Percentiles rank a stretch among this genome's conserved stretches.
These are phyloP conservation scores for Physcomitrium patens DNA, from an alignment of 225 moss, liverwort and hornwort species.

Conservation along the genomic window DNA sequence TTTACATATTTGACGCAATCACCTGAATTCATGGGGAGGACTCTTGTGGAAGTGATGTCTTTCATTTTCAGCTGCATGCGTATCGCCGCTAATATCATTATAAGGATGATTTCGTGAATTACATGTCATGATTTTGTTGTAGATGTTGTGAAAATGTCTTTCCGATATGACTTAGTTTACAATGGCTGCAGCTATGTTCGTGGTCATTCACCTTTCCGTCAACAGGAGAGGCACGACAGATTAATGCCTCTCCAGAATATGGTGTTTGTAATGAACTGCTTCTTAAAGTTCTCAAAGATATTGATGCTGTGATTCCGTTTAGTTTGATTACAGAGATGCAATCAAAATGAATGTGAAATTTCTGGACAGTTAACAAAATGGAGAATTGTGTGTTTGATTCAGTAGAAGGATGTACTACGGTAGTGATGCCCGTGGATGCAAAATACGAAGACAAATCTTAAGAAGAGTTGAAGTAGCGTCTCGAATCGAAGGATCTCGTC, in stretches of 20 bases:
- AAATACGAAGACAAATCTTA: slow-evolving; percentile 64
- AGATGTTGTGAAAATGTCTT: slow-evolving; percentile 18
- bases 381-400: slow-evolving; percentile 28
- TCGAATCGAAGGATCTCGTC: slow-evolving; percentile 39
- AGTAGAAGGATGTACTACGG: slow-evolving; percentile 71
- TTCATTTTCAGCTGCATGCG: background rate
- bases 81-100: background rate
- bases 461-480: slow-evolving; percentile 55
- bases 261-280: background rate
- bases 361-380: slow-evolving; percentile 22
- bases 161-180: slow-evolving; percentile 11
- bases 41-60: slow-evolving; percentile 10
- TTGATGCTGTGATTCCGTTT: background rate
- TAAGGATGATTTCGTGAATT: slow-evolving; percentile 19
- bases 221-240: slow-evolving; percentile 74
- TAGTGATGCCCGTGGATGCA: slow-evolving; percentile 83
- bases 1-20: slow-evolving; percentile 1
- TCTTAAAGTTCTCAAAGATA: background rate
- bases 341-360: background rate
- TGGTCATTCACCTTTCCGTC: slow-evolving; percentile 88
- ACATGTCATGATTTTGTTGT: background rate
- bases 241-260: slow-evolving; percentile 27
- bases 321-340: slow-evolving; percentile 5
- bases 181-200: slow-evolving; percentile 71
- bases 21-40: background rate